phyloP scores from a whole-genome alignment of 352 stramenopile species.

The Pythium pyrilobum region DNA sequence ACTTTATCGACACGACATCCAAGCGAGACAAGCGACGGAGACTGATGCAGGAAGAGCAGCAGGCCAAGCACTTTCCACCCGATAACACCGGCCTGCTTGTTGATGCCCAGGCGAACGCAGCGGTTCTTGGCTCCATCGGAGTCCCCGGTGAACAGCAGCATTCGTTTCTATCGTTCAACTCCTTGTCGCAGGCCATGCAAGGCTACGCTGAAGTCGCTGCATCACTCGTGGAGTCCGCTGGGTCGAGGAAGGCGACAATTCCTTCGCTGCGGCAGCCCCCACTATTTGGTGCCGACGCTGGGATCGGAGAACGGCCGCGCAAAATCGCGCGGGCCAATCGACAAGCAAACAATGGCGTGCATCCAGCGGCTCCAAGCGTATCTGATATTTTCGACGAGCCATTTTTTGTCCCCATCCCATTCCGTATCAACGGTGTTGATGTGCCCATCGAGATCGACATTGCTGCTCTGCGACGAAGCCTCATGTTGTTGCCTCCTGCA shows the following conservation, averaged over 20 bases:
- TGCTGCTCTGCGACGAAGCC: slow-evolving; percentile 41
- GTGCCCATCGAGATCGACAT: slow-evolving; percentile 70
- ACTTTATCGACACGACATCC: slow-evolving; percentile 63
- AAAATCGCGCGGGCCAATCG: slow-evolving; percentile 33
- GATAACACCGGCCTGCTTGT: slow-evolving; percentile 19
- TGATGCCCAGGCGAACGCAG: slow-evolving; percentile 1
- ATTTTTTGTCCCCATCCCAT: slow-evolving; percentile 55
- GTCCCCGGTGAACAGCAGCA: neutral
- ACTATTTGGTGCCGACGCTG: slow-evolving; percentile 7
- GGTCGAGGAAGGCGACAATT: neutral
- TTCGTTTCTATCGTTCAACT: slow-evolving; percentile 11
- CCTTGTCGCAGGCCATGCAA: slow-evolving; percentile 14
- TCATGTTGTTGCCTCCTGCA: slow-evolving; percentile 29
- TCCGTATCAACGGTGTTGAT: slow-evolving; percentile 70
- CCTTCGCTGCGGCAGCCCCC: neutral
- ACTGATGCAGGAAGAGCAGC: slow-evolving; percentile 25
- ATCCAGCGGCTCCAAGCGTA: neutral
- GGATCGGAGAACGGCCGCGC: slow-evolving; percentile 26
- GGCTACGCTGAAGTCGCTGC: slow-evolving; percentile 17
- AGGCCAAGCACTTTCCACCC: slow-evolving; percentile 43
- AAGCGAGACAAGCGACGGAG: slow-evolving; percentile 60
- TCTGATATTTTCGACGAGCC: slow-evolving; percentile 30
- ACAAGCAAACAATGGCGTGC: neutral
- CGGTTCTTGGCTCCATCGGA: neutral
- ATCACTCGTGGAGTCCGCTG: slow-evolving; percentile 13